Evolutionary conservation across 129 eudicot genomes (phyloP).

Genomic region (Smallanthus sonchifolius): DNA sequence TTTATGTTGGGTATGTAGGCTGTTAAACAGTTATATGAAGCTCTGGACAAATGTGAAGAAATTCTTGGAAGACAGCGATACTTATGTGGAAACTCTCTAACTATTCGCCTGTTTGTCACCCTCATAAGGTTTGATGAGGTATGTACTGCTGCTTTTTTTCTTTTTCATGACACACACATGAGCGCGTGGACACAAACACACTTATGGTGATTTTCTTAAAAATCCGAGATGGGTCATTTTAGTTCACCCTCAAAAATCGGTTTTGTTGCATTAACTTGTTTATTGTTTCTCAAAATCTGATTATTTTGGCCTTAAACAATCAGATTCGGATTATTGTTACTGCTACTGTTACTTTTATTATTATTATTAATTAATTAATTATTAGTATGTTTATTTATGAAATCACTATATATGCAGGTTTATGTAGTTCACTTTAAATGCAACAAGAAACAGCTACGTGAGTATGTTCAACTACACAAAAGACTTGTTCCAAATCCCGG

Average conservation of each 20-base stretch:
- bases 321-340: too few relatives aligned
- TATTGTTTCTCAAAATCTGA: not conserved
- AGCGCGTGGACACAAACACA: too few relatives aligned
- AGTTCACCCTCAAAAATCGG: not conserved
- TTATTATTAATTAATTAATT: too few relatives aligned
- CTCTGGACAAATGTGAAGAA: constrained; percentile 90
- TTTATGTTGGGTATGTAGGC: constrained; percentile 42
- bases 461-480: constrained; percentile 78
- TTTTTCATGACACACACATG: too few relatives aligned
- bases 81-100: constrained; percentile 58
- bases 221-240: not conserved
- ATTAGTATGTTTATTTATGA: too few relatives aligned
- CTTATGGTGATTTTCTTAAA: too few relatives aligned
- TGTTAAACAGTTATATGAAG: constrained; percentile 58
- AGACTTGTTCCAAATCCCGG: constrained; percentile 68
- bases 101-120: constrained; percentile 85
- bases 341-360: too few relatives aligned
- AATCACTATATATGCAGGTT: constrained; percentile 38
- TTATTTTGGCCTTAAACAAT: not conserved
- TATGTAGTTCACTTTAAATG: constrained; percentile 93
- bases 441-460: constrained; percentile 66
- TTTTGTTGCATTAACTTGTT: not conserved
- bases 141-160: constrained; percentile 3
- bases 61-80: constrained; percentile 75
- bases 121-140: constrained; percentile 96